A percentile compares a stretch with the other conserved stretches of the same genome.
phyloP scores from a whole-genome alignment of 139 green algal species.

The Coelastrella sp. region DNA sequence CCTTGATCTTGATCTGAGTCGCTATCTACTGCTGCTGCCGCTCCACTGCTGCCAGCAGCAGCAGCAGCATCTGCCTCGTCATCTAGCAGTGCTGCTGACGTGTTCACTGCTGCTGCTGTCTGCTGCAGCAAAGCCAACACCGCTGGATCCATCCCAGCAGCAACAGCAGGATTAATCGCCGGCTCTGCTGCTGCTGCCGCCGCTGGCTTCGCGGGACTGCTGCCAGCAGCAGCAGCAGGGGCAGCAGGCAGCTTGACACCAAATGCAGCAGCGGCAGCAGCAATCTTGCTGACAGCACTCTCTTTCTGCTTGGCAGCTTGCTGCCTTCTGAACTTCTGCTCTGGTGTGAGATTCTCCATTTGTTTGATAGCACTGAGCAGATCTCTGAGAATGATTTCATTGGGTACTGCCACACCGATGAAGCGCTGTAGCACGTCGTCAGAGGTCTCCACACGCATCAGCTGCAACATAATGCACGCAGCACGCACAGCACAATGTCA shows the following conservation, averaged over 20 bases:
- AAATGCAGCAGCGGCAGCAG: neutral
- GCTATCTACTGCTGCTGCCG: slow-evolving; percentile 17
- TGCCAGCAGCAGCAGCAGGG: neutral
- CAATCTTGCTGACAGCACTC: neutral
- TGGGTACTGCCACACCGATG: slow-evolving; percentile 30
- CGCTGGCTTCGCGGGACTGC: neutral
- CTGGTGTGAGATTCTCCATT: neutral
- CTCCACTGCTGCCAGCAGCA: neutral
- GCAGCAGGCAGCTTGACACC: neutral
- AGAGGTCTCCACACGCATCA: slow-evolving; percentile 54
- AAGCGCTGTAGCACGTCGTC: slow-evolving; percentile 32
- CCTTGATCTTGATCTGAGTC: neutral
- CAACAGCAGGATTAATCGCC: neutral
- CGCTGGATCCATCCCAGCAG: slow-evolving; percentile 1
- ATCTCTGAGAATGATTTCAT: slow-evolving; percentile 7
- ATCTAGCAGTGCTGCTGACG: slow-evolving; percentile 21
- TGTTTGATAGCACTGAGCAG: slow-evolving; percentile 14
- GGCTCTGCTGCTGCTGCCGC: slow-evolving; percentile 4
- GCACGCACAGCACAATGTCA: too few relatives aligned
- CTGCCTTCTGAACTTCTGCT: slow-evolving; percentile 2
- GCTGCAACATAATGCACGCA: slow-evolving; percentile 12
- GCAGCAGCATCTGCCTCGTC: neutral
- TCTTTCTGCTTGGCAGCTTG: slow-evolving; percentile 6
- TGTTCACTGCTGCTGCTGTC: slow-evolving; percentile 9
- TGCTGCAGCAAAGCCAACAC: slow-evolving; percentile 25